A percentile compares a stretch with the other conserved stretches of the same genome.
Conservation (phyloP, 441 rosid species). For the Aquilaria agallochum region DNA sequence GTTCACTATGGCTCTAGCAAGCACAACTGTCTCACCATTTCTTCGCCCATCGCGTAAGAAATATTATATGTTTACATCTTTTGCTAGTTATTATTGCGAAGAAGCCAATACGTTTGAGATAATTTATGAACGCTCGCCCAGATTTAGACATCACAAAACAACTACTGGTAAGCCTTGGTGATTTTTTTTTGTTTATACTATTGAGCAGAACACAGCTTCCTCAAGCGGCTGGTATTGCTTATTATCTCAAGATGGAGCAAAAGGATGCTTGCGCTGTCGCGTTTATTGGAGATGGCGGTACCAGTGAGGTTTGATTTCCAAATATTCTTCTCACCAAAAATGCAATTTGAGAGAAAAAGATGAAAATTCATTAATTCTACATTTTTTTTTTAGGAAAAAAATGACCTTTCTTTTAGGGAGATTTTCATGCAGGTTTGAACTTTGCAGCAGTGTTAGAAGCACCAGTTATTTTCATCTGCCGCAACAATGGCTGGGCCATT, state of each 20-base stretch:
- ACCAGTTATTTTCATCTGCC: conserved; percentile 65
- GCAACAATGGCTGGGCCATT: conserved; percentile 91
- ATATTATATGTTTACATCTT: neutral
- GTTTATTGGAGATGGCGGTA: conserved; percentile 70
- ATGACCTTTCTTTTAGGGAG: conserved; percentile 41
- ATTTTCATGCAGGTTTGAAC: conserved; percentile 78
- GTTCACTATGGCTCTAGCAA: conserved; percentile 70
- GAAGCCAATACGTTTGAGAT: too few relatives aligned
- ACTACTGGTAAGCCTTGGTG: too few relatives aligned
- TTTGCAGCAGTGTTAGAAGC: conserved; percentile 81
- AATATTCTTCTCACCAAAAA: neutral
- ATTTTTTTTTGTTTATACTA: too few relatives aligned
- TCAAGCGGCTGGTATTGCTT: conserved; percentile 75
- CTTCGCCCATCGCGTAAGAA: conserved; percentile 72
- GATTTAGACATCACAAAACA: too few relatives aligned
- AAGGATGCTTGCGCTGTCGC: conserved; percentile 63
- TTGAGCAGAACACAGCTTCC: conserved; percentile 66
- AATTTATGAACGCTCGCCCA: too few relatives aligned
- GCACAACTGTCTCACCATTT: conserved; percentile 62
- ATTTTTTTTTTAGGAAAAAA: neutral
- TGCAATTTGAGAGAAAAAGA: too few relatives aligned
- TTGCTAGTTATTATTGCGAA: too few relatives aligned
- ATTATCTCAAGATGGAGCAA: conserved; percentile 67
- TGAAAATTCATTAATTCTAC: neutral
- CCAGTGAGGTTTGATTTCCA: conserved; percentile 54